A percentile compares a stretch with the other conserved stretches of the same genome.
phyloP scores from a whole-genome alignment of 495 filamentous ascomycete genomes.

The Hypomontagnella submonticulosa region DNA sequence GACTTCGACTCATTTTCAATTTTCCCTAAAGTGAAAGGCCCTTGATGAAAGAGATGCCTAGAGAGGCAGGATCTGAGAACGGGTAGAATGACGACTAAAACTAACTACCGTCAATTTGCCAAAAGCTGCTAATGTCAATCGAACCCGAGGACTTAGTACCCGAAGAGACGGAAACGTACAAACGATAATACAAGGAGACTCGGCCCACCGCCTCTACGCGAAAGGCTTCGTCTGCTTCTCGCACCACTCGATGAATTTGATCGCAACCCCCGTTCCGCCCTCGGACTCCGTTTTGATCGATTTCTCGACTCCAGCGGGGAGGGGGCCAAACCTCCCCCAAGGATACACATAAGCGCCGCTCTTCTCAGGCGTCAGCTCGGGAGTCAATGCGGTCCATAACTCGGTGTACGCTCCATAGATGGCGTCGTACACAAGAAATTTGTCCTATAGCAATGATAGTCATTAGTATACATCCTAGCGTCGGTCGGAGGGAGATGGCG shows the following conservation, averaged over 20 bases:
- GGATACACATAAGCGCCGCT: slow-evolving; percentile 54
- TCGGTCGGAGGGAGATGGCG: background rate
- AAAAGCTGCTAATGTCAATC: no score
- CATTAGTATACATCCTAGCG: background rate
- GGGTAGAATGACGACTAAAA: no score
- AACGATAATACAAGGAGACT: no score
- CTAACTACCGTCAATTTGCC: no score
- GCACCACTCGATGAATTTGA: slow-evolving; percentile 53
- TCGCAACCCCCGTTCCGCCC: slow-evolving; percentile 36
- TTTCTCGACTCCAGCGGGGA: slow-evolving; percentile 48
- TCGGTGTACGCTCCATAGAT: slow-evolving; percentile 56
- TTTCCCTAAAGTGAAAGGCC: no score
- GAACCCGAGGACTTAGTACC: no score
- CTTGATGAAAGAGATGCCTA: no score
- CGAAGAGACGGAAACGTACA: no score
- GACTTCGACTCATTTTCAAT: no score
- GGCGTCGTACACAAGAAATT: slow-evolving; percentile 23
- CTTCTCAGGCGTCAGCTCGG: slow-evolving; percentile 47
- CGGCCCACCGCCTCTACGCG: background rate
- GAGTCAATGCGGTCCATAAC: slow-evolving; percentile 53
- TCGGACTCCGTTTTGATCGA: slow-evolving; percentile 36
- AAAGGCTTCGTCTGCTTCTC: slow-evolving; percentile 45
- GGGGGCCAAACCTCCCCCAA: slow-evolving; percentile 52
- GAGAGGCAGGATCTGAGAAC: no score
- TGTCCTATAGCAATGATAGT: background rate